Base-by-base conservation (phyloP, 305 asterid species). In the Lippia alba region DNA sequence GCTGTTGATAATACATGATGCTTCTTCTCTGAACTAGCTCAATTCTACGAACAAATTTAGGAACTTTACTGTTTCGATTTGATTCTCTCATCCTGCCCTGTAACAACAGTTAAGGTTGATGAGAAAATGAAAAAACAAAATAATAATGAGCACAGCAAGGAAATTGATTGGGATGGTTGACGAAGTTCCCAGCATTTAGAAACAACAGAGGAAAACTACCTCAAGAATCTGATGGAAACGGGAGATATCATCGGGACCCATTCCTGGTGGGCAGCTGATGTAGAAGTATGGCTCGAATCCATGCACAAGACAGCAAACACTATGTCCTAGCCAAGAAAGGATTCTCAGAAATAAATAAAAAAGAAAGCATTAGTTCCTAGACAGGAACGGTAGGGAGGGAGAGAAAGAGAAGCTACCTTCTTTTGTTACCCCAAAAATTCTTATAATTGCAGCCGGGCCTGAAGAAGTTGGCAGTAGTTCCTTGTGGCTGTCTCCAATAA, bases 211-310 rank as follows among this genome's bases (percentile, higher is more conserved):
- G 16, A 48, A 76, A 54, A 70, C 50, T 80, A 95, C 99, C 97
- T 95, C 99, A 32, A 95, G 97, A 78, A 69, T 75, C 85, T 87
- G 96, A 84, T 92, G 98, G 82, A 94, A 92, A 74, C 70, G 83
- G 56, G 99, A 87, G 75, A 95, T 87, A 79, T 95, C 99, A 76
- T 95, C 99, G 63, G 99, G 96, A 70, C 97, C 96, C 97, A 95
- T 87, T 82, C 99, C 98, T 60, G 87, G 81, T 67, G 97, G 99
- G 76, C 98, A 92, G 79, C 79, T 85, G 70, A 95, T 86, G 79
- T 83, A 95, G 79, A 95, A 95, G 78, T 95, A 95, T 72, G 99
- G 99, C 73, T 95, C 96, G 76, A 92, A 95, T 60, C 99, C 99
- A 74, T 95, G 96, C 58, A 95, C 99, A 45, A 76, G 71, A 78